Percentiles rank a stretch among this genome's conserved stretches.
Conservation (phyloP, 2,329 filamentous ascomycete species). For the Cytospora mali region DNA sequence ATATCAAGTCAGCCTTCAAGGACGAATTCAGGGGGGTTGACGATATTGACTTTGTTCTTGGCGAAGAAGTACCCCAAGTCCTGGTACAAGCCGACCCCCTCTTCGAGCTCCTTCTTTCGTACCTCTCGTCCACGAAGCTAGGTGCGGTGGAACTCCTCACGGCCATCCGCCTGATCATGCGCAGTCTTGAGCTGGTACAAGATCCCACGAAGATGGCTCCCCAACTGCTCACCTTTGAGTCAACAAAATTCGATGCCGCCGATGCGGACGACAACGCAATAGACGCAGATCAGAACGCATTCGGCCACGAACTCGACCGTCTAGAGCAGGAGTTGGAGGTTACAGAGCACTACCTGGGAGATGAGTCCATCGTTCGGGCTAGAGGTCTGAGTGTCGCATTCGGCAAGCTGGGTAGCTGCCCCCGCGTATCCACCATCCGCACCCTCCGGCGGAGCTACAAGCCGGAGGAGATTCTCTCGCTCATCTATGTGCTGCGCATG, state of each 20-base stretch:
- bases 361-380: slow-evolving; percentile 64
- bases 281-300: slow-evolving; percentile 40
- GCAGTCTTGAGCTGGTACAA: slow-evolving; percentile 65
- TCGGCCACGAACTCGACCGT: slow-evolving; percentile 60
- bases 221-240: slow-evolving; percentile 28
- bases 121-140: slow-evolving; percentile 67
- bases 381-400: slow-evolving; percentile 69
- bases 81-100: slow-evolving; percentile 69
- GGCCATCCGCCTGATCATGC: slow-evolving; percentile 67
- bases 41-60: slow-evolving; percentile 49
- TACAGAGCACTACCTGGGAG: slow-evolving; percentile 67
- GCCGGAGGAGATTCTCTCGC: slow-evolving; percentile 68
- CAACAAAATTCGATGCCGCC: slow-evolving; percentile 30
- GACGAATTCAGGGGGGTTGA: slow-evolving; percentile 48
- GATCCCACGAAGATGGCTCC: slow-evolving; percentile 41
- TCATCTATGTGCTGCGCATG: slow-evolving; percentile 72
- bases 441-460: slow-evolving; percentile 65
- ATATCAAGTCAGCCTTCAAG: slow-evolving; percentile 60
- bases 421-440: slow-evolving; percentile 60
- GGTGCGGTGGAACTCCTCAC: slow-evolving; percentile 68
- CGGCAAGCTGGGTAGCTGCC: slow-evolving; percentile 68
- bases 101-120: slow-evolving; percentile 66
- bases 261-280: slow-evolving; percentile 34
- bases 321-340: slow-evolving; percentile 67
- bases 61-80: slow-evolving; percentile 64